Percentiles rank a stretch among this genome's conserved stretches.
phyloP scores from a whole-genome alignment of 495 filamentous ascomycete species.

The Aspergillus coremiiformis region DNA sequence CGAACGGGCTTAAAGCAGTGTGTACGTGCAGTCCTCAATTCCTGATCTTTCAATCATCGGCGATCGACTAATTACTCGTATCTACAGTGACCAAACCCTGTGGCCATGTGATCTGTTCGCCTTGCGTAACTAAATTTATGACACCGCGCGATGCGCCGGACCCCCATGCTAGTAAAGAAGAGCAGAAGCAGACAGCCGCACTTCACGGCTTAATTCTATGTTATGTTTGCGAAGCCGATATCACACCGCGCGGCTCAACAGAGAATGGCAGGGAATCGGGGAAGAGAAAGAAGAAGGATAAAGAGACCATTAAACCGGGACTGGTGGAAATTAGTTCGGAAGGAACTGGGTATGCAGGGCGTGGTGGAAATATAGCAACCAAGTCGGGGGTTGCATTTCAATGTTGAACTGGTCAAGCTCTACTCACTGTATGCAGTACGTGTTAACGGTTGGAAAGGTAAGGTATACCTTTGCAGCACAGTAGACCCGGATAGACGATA shows the following conservation, averaged over 20 bases:
- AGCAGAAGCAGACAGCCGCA: conserved; percentile 35
- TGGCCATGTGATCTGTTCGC: conserved; percentile 87
- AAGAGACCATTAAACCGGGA: conserved; percentile 56
- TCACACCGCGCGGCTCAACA: conserved; percentile 36
- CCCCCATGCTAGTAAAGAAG: conserved; percentile 55
- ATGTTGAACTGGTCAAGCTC: conserved; percentile 43
- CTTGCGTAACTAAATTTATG: conserved; percentile 86
- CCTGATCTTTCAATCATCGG: background rate
- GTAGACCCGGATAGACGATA: background rate
- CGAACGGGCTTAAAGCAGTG: conserved; percentile 76
- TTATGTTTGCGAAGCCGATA: conserved; percentile 81
- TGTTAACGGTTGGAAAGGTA: background rate
- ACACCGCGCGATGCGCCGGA: conserved; percentile 51
- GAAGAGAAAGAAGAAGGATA: conserved; percentile 34
- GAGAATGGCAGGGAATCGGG: background rate
- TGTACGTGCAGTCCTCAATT: conserved; percentile 31
- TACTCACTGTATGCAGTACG: background rate
- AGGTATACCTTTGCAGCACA: background rate
- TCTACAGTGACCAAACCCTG: conserved; percentile 73
- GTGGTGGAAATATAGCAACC: conserved; percentile 74
- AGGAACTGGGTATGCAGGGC: conserved; percentile 87
- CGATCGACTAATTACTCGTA: background rate
- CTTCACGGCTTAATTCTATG: conserved; percentile 50
- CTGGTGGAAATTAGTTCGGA: conserved; percentile 79
- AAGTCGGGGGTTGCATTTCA: conserved; percentile 79